phyloP scores from a whole-genome alignment of 2,329 filamentous ascomycete species.

The Neofusicoccum umdonicola region DNA sequence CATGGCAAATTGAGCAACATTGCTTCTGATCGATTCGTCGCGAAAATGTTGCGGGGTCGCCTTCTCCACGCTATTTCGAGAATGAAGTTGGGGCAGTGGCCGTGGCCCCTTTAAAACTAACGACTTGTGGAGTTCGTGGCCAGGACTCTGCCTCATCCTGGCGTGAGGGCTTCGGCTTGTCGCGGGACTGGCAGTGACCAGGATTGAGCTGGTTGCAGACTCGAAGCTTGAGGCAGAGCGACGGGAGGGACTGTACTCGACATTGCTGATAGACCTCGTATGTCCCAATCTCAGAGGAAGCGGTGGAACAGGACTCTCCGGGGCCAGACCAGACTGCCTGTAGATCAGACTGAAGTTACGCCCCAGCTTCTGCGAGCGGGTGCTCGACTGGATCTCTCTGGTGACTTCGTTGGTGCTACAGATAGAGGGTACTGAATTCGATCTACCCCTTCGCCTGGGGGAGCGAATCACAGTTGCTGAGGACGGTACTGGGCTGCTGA shows the following conservation, averaged over 20 bases:
- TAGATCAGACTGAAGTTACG: constrained; percentile 22
- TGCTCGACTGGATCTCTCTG: constrained; percentile 20
- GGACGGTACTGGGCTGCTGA: not conserved
- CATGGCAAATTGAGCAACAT: constrained; percentile 7
- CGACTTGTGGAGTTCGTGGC: constrained; percentile 34
- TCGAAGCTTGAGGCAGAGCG: constrained; percentile 40
- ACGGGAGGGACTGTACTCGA: constrained; percentile 34
- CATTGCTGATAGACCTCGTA: constrained; percentile 24
- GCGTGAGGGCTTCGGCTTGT: constrained; percentile 25
- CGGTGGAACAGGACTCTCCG: constrained; percentile 43
- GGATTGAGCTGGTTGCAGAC: constrained; percentile 42
- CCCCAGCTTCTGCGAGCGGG: constrained; percentile 19
- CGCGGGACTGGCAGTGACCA: constrained; percentile 38
- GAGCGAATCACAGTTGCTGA: constrained; percentile 7
- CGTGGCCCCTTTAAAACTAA: constrained; percentile 32
- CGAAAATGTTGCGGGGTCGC: constrained; percentile 21
- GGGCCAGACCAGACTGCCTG: constrained; percentile 34
- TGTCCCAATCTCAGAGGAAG: constrained; percentile 37
- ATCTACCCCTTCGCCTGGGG: constrained; percentile 3
- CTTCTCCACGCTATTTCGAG: not conserved
- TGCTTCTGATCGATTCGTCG: constrained; percentile 24
- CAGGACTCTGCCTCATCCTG: constrained; percentile 35
- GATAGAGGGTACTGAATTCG: constrained; percentile 14
- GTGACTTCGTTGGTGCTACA: not conserved
- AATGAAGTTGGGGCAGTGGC: constrained; percentile 19